Percentiles rank a stretch among this genome's conserved stretches.
These are phyloP conservation scores for Colletotrichum chlorophyti DNA, from an alignment of 2,329 filamentous ascomycete genomes.

Conservation along the genomic window DNA sequence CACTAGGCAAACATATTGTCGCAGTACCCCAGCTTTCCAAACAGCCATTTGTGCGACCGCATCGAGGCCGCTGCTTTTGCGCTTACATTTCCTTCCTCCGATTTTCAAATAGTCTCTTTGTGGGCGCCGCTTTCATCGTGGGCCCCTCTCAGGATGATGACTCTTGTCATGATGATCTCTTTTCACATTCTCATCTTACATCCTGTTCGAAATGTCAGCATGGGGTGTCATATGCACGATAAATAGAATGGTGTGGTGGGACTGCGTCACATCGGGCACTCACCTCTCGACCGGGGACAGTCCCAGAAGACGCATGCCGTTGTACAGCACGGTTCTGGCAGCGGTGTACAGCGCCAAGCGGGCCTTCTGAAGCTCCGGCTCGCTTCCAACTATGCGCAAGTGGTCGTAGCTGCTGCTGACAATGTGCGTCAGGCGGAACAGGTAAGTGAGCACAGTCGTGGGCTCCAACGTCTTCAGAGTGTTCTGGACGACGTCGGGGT, in stretches of 20 bases:
- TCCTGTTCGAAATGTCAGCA: constrained; percentile 20
- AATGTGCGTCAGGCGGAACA: constrained; percentile 87
- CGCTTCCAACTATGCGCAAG: constrained; percentile 81
- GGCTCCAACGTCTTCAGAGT: constrained; percentile 86
- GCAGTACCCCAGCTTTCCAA: background rate
- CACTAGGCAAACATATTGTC: constrained; percentile 4
- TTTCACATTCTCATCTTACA: constrained; percentile 26
- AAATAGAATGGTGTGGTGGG: background rate
- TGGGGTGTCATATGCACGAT: constrained; percentile 12
- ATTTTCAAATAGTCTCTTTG: background rate
- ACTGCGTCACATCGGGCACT: background rate
- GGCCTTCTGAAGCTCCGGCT: constrained; percentile 73
- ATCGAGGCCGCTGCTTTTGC: background rate
- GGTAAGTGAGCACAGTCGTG: constrained; percentile 61
- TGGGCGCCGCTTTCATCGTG: background rate
- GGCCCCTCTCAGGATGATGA: background rate
- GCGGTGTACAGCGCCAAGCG: constrained; percentile 81
- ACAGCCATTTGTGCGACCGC: background rate
- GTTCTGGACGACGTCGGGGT: constrained; percentile 85
- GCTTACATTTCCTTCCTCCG: background rate
- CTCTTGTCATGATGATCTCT: background rate
- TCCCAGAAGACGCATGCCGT: constrained; percentile 84
- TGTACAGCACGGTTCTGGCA: constrained; percentile 76
- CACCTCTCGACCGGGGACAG: constrained; percentile 73
- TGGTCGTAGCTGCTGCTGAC: constrained; percentile 84